phyloP scores from a whole-genome alignment of 768 basidiomycete species.

The Clitopilus hobsonii region DNA sequence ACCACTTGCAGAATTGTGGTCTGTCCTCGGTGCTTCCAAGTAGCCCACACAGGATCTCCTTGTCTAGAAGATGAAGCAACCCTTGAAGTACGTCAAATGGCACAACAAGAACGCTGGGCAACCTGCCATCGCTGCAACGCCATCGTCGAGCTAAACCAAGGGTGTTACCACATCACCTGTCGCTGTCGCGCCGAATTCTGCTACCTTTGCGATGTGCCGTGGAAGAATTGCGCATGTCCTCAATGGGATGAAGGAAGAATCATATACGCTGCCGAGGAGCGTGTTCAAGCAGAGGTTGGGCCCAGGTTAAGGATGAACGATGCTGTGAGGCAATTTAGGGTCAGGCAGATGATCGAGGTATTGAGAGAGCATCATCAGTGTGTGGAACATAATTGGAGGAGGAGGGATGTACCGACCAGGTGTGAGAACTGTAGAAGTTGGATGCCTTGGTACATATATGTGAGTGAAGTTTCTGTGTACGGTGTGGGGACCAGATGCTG shows the following conservation, averaged over 20 bases:
- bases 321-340: constrained; percentile 21
- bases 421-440: constrained; percentile 39
- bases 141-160: constrained; percentile 1
- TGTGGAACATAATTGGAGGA: constrained; percentile 36
- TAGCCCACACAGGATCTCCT: not conserved
- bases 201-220: constrained; percentile 1
- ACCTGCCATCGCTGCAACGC: not conserved
- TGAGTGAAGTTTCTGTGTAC: constrained; percentile 11
- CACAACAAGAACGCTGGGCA: not conserved
- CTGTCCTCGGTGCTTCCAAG: not conserved
- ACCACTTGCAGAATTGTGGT: not conserved
- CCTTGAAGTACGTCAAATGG: not conserved
- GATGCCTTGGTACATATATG: constrained; percentile 1
- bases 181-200: not conserved
- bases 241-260: constrained; percentile 8
- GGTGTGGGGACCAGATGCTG: not conserved
- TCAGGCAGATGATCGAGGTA: constrained; percentile 25
- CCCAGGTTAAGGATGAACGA: constrained; percentile 20
- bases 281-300: constrained; percentile 36
- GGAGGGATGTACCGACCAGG: constrained; percentile 31
- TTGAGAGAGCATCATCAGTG: constrained; percentile 56
- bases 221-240: constrained; percentile 2
- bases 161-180: constrained; percentile 2
- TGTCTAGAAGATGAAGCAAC: not conserved
- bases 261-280: constrained; percentile 36